phyloP scores from a whole-genome alignment of 305 asterid genomes.

The Fraxinus dipetala region DNA sequence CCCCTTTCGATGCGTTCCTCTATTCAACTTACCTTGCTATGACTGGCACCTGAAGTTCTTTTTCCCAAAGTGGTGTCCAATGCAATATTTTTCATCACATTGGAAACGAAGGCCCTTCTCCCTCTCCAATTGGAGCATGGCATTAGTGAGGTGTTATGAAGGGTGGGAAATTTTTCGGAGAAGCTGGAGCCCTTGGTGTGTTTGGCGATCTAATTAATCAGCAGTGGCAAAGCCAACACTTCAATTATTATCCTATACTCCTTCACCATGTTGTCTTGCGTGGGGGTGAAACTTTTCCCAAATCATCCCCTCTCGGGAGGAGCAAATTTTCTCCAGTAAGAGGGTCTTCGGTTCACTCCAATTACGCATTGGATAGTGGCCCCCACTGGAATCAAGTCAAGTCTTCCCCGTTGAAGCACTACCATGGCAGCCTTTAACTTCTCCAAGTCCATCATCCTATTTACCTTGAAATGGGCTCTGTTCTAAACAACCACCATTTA shows the following conservation, averaged over 20 bases:
- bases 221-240: neutral
- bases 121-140: neutral
- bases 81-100: neutral
- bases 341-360: neutral
- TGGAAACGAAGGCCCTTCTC: neutral
- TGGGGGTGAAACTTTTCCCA: neutral
- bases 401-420: neutral
- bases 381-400: neutral
- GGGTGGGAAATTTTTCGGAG: neutral
- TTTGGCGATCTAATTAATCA: neutral
- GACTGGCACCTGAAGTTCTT: neutral
- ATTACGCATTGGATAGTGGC: neutral
- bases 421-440: neutral
- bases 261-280: neutral
- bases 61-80: neutral
- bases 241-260: neutral
- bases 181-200: neutral
- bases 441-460: neutral
- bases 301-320: neutral
- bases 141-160: neutral
- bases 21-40: neutral
- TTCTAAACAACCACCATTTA: neutral
- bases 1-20: neutral
- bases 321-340: neutral
- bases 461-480: neutral